Conservation (phyloP, 345 rosid genomes). For the Eucalyptus polybractea region DNA sequence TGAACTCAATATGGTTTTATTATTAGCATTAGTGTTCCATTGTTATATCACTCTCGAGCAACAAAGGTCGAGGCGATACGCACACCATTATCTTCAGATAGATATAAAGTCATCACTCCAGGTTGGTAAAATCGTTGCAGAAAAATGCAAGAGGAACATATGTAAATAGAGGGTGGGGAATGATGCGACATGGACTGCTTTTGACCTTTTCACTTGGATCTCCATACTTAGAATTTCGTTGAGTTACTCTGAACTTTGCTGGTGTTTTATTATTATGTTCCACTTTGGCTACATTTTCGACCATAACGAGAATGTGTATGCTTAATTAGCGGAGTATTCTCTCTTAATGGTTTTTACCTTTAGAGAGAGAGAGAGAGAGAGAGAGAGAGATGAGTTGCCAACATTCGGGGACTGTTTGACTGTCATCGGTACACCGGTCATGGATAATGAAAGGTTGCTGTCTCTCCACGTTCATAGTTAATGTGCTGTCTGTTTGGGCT, state of each 20-base stretch:
- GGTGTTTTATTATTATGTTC: neutral
- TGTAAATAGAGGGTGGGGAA: neutral
- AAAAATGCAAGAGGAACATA: neutral
- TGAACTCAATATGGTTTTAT: neutral
- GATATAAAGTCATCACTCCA: neutral
- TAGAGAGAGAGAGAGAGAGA: neutral
- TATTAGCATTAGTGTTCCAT: neutral
- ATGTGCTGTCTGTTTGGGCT: neutral
- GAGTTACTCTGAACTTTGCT: neutral
- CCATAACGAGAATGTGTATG: neutral
- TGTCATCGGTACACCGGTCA: neutral
- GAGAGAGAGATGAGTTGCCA: neutral
- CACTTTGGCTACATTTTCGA: neutral
- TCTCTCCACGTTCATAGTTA: neutral
- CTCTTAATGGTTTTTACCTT: neutral
- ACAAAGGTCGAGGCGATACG: neutral
- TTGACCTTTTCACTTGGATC: neutral
- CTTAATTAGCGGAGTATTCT: neutral
- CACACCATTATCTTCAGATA: neutral
- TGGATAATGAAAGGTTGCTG: neutral
- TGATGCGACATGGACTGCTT: neutral
- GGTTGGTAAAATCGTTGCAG: neutral
- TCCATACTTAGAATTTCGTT: neutral
- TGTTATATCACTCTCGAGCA: neutral
- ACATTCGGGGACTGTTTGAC: neutral